phyloP scores from a whole-genome alignment of 768 basidiomycete species.

The Amanita jacksonii region DNA sequence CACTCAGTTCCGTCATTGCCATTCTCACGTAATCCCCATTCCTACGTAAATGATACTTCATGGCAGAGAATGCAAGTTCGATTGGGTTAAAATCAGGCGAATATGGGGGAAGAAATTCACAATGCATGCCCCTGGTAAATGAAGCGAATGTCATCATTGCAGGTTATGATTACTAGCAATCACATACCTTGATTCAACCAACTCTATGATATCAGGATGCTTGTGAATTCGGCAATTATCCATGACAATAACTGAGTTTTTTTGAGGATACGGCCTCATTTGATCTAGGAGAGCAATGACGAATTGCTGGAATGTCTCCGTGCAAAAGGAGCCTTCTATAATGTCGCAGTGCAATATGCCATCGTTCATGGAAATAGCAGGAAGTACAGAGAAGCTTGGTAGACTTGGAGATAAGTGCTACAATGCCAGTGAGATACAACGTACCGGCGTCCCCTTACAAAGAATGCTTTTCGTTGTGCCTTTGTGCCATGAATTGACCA shows the following conservation, averaged over 20 bases:
- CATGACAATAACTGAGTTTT: slow-evolving; percentile 3
- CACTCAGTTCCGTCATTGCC: not conserved
- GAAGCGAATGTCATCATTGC: no score
- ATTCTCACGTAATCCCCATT: not conserved
- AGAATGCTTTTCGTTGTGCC: not conserved
- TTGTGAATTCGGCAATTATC: slow-evolving; percentile 4
- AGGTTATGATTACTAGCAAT: not conserved
- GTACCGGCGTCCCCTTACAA: slow-evolving; percentile 1
- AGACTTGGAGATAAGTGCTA: not conserved
- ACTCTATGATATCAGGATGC: not conserved
- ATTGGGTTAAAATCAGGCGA: slow-evolving; percentile 10
- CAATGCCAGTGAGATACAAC: not conserved
- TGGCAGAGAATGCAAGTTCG: slow-evolving; percentile 8
- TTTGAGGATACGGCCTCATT: not conserved
- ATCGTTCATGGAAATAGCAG: slow-evolving; percentile 1
- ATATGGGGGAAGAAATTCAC: slow-evolving; percentile 7
- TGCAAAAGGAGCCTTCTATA: not conserved
- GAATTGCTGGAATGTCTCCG: not conserved
- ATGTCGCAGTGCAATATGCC: slow-evolving; percentile 2
- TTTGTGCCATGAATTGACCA: slow-evolving; percentile 18
- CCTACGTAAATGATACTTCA: slow-evolving; percentile 5
- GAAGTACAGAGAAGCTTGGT: slow-evolving; percentile 1
- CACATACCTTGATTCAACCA: not conserved
- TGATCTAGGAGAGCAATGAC: not conserved
- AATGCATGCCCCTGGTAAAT: slow-evolving; percentile 7